A percentile compares a stretch with the other conserved stretches of the same genome.
Conservation (phyloP, 345 rosid species). For the Mangifera indica region DNA sequence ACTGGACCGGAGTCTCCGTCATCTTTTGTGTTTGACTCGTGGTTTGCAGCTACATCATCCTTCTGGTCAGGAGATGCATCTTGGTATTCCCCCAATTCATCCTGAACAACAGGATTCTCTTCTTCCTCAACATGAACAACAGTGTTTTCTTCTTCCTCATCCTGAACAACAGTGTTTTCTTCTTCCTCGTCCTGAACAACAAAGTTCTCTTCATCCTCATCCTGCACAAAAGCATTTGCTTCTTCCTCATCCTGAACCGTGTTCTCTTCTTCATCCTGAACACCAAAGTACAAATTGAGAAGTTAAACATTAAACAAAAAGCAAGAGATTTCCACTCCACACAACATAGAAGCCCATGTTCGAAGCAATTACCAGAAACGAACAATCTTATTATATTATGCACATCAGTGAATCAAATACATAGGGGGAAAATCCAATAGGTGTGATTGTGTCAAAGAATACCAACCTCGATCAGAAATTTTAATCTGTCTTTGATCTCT, state of each 20-base stretch:
- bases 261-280: conserved; percentile 30
- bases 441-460: background rate
- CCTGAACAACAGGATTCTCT: conserved; percentile 31
- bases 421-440: background rate
- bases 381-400: background rate
- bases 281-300: background rate
- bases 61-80: conserved; percentile 34
- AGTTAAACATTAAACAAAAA: background rate
- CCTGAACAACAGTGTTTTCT: background rate
- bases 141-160: conserved; percentile 32
- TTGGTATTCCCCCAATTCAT: conserved; percentile 26
- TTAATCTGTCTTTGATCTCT: conserved; percentile 53
- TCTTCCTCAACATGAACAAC: conserved; percentile 38
- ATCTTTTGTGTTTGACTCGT: conserved; percentile 25
- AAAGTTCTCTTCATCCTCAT: conserved; percentile 23
- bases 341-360: conserved; percentile 3
- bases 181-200: conserved; percentile 3
- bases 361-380: background rate
- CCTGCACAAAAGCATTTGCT: conserved; percentile 30
- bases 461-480: conserved; percentile 50
- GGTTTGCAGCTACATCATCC: conserved; percentile 29
- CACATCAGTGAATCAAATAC: background rate
- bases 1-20: conserved; percentile 34
- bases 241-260: conserved; percentile 12
- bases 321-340: background rate